These are phyloP conservation scores for Fomitopsis pinicola DNA, from an alignment of 1,284 basidiomycete species.

Conservation along the genomic window DNA sequence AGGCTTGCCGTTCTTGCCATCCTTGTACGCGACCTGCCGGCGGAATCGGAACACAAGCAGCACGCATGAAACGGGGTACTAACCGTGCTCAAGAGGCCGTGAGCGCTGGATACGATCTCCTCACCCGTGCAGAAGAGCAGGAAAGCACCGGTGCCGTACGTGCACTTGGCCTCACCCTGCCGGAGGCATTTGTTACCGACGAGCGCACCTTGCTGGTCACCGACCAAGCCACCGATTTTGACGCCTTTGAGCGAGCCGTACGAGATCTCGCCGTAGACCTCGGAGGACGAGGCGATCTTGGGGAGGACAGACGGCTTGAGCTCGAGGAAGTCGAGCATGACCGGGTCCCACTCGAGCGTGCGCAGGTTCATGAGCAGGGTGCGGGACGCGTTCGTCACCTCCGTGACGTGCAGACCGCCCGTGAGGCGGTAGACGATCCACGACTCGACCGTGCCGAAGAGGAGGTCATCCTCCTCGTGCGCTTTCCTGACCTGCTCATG, in stretches of 20 bases:
- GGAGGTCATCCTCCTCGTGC: slow-evolving; percentile 77
- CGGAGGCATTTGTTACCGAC: slow-evolving; percentile 93
- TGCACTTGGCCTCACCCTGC: slow-evolving; percentile 89
- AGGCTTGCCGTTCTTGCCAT: slow-evolving; percentile 74
- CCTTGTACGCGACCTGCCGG: slow-evolving; percentile 83
- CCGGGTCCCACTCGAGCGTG: slow-evolving; percentile 81
- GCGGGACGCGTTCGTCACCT: slow-evolving; percentile 96
- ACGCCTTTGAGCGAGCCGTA: slow-evolving; percentile 72
- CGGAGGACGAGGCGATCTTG: slow-evolving; percentile 85
- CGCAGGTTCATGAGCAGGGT: slow-evolving; percentile 88
- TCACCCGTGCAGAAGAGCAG: slow-evolving; percentile 91
- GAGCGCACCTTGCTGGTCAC: slow-evolving; percentile 96
- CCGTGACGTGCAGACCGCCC: slow-evolving; percentile 83
- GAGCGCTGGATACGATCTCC: slow-evolving; percentile 80
- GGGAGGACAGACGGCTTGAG: slow-evolving; percentile 80
- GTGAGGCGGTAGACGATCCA: slow-evolving; percentile 94
- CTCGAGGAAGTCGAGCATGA: slow-evolving; percentile 86
- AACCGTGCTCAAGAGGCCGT: slow-evolving; percentile 89
- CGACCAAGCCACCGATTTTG: slow-evolving; percentile 88
- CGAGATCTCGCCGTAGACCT: slow-evolving; percentile 83
- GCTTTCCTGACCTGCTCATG: slow-evolving; percentile 77
- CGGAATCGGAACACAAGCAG: background rate
- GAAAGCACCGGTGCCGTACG: slow-evolving; percentile 96
- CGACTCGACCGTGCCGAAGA: slow-evolving; percentile 94
- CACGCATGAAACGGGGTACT: slow-evolving; percentile 12